A percentile compares a stretch with the other conserved stretches of the same genome.
phyloP scores from a whole-genome alignment of 441 rosid species.

The Erodium texanum region DNA sequence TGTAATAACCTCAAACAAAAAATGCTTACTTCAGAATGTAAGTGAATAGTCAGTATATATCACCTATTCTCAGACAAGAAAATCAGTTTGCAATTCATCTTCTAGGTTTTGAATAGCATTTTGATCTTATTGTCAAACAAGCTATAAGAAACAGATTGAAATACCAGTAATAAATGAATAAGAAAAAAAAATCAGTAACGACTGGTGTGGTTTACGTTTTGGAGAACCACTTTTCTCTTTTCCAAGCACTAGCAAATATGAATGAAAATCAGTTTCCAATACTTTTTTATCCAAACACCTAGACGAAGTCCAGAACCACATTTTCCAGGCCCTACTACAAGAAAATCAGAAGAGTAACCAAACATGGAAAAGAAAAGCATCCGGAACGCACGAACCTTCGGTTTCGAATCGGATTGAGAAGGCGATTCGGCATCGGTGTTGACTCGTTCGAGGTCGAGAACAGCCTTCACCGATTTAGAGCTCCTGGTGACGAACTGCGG shows the following conservation, averaged over 20 bases:
- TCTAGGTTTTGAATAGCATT: too few species aligned
- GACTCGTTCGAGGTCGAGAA: conserved; percentile 35
- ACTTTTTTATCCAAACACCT: neutral
- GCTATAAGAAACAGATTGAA: neutral
- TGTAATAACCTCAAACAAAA: neutral
- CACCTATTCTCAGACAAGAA: neutral
- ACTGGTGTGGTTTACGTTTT: neutral
- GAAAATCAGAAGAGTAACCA: neutral
- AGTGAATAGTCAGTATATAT: neutral
- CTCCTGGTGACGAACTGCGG: conserved; percentile 18
- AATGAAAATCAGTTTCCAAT: neutral
- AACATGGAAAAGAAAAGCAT: neutral
- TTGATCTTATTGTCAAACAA: neutral
- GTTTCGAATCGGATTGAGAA: conserved; percentile 26
- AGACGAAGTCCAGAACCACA: neutral
- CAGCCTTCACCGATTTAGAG: conserved; percentile 31
- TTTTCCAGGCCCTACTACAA: neutral
- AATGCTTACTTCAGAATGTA: neutral
- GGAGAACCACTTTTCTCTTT: neutral
- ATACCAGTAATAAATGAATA: neutral
- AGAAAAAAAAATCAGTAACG: neutral
- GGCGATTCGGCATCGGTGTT: conserved; percentile 18
- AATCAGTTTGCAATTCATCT: too few species aligned
- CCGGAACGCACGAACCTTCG: conserved; percentile 25
- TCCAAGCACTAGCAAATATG: neutral